These are phyloP conservation scores for Colletotrichum sp. DNA, from an alignment of 2,329 filamentous ascomycete species.

Conservation along the genomic window DNA sequence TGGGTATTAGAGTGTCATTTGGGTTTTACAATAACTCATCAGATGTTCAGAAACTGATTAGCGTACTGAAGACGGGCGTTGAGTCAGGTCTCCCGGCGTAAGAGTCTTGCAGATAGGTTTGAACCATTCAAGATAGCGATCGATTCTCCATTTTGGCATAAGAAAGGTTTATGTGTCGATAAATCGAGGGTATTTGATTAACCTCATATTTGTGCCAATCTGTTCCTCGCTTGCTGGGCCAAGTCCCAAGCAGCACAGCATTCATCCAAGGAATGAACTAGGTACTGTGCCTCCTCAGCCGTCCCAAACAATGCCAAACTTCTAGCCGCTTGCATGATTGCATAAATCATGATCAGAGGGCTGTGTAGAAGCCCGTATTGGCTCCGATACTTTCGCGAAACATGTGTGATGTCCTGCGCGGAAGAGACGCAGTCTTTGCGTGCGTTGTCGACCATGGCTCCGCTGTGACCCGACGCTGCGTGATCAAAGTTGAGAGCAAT, in stretches of 20 bases:
- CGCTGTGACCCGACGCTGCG: not conserved
- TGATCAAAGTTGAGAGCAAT: constrained; percentile 29
- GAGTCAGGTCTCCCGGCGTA: not conserved
- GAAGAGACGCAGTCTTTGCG: constrained; percentile 22
- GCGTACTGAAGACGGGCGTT: not conserved
- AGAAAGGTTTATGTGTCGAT: too few species aligned
- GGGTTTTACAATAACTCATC: constrained; percentile 29
- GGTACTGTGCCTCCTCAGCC: not conserved
- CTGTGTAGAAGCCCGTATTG: constrained; percentile 17
- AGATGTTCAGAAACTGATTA: constrained; percentile 23
- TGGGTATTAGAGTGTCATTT: constrained; percentile 31
- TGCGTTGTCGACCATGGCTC: not conserved
- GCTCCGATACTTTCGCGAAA: constrained; percentile 25
- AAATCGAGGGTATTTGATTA: too few species aligned
- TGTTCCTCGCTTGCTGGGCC: not conserved
- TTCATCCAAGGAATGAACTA: not conserved
- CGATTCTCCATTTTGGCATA: too few species aligned
- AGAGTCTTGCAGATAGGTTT: not conserved
- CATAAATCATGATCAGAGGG: constrained; percentile 1
- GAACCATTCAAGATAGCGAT: too few species aligned
- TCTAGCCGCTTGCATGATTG: not conserved
- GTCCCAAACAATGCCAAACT: not conserved
- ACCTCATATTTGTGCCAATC: not conserved
- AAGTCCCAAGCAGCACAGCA: not conserved
- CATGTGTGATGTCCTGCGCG: constrained; percentile 24